Conservation (phyloP, 2,329 filamentous ascomycete genomes). For the Colletotrichum theobromicola region DNA sequence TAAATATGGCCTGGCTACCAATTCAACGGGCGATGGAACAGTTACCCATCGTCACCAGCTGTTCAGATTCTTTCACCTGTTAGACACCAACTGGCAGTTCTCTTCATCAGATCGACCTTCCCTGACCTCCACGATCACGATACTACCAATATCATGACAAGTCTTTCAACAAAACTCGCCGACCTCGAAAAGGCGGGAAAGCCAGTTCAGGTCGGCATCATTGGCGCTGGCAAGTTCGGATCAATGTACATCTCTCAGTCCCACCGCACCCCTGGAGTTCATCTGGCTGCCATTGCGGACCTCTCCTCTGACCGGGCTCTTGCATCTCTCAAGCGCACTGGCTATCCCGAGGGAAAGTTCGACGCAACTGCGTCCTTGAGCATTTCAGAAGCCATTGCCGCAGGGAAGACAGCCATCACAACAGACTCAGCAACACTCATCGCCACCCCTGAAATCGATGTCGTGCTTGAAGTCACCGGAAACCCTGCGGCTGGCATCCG, state of each 20-base stretch:
- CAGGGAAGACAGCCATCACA: neutral
- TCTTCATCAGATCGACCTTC: fast-evolving
- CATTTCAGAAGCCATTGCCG: conserved; percentile 32
- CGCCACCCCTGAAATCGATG: neutral
- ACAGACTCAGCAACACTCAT: neutral
- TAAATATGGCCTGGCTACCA: neutral
- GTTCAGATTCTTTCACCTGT: too few relatives aligned
- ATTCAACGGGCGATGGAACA: neutral
- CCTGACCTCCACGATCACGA: fast-evolving
- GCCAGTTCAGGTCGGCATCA: conserved; percentile 47
- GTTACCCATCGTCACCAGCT: too few relatives aligned
- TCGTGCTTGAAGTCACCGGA: neutral
- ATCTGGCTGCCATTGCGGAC: conserved; percentile 48
- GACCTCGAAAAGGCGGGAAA: conserved; percentile 41
- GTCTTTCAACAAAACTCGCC: conserved; percentile 44
- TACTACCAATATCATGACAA: conserved; percentile 34
- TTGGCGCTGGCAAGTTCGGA: conserved; percentile 51
- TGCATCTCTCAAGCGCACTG: conserved; percentile 43
- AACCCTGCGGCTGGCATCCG: neutral
- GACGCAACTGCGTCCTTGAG: conserved; percentile 42
- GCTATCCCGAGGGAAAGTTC: conserved; percentile 42
- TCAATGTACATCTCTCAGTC: conserved; percentile 53
- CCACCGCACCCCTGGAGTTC: conserved; percentile 45
- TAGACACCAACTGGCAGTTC: neutral
- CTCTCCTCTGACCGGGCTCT: conserved; percentile 44